Evolutionary conservation across 2,329 filamentous ascomycete genomes (phyloP).

Genomic region (Davidsoniella australis): DNA sequence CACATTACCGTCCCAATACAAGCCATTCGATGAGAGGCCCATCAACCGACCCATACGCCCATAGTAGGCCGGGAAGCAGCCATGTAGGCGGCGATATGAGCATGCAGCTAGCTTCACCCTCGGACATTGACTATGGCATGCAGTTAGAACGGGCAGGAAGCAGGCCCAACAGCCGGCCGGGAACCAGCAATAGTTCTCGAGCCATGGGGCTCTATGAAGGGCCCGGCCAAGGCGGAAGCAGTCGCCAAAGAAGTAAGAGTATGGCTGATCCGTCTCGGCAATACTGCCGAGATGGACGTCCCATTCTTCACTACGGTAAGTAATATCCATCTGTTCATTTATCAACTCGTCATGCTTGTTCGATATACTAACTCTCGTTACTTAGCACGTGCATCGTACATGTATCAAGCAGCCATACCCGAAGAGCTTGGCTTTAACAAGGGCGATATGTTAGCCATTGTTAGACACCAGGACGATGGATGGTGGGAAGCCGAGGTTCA

Average conservation of each 20-base stretch:
- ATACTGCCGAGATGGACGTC: constrained; percentile 69
- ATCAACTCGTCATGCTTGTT: not conserved
- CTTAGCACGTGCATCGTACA: constrained; percentile 78
- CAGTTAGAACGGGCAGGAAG: constrained; percentile 28
- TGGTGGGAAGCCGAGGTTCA: constrained; percentile 99
- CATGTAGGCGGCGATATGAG: constrained; percentile 42
- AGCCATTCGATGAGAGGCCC: constrained; percentile 30
- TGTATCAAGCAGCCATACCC: constrained; percentile 85
- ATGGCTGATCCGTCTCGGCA: constrained; percentile 67
- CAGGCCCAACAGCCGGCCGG: constrained; percentile 28
- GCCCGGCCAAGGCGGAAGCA: constrained; percentile 23
- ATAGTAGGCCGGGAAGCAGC: constrained; percentile 30
- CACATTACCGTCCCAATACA: constrained; percentile 33
- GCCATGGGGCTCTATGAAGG: constrained; percentile 42
- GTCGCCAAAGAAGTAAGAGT: constrained; percentile 58
- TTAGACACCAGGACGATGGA: constrained; percentile 87
- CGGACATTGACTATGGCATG: constrained; percentile 42
- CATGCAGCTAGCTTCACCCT: constrained; percentile 44
- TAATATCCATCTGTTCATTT: constrained; percentile 15
- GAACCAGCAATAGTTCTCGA: constrained; percentile 27
- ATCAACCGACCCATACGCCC: constrained; percentile 22
- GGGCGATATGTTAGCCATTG: constrained; percentile 75
- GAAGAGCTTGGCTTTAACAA: constrained; percentile 89
- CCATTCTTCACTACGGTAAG: constrained; percentile 90
- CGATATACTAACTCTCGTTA: constrained; percentile 9